phyloP scores from a whole-genome alignment of 2,329 filamentous ascomycete species.

The Didymella glomerata region DNA sequence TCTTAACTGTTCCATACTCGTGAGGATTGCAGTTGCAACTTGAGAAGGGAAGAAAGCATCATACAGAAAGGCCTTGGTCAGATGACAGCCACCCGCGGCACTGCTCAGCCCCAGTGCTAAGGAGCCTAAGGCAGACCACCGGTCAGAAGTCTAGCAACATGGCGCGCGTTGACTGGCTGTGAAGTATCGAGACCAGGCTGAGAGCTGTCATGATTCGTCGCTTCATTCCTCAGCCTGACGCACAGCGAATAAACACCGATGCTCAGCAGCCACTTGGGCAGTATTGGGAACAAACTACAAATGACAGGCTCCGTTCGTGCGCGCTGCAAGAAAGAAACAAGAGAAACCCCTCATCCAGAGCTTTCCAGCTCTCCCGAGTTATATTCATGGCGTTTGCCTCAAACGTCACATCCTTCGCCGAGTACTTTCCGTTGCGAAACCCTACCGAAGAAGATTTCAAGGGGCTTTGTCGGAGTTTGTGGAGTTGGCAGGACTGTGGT shows the following conservation, averaged over 20 bases:
- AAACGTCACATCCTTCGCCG: background rate
- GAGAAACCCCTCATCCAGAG: too few species aligned
- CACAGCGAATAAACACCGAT: background rate
- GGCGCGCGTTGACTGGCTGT: background rate
- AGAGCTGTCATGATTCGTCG: background rate
- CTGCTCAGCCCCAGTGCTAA: too few species aligned
- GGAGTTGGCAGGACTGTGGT: background rate
- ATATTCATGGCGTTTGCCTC: too few species aligned
- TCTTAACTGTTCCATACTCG: too few species aligned
- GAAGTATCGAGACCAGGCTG: background rate
- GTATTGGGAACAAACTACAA: too few species aligned
- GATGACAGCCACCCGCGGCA: too few species aligned
- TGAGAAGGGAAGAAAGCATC: too few species aligned
- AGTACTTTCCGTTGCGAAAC: background rate
- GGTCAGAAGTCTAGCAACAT: background rate
- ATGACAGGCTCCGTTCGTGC: too few species aligned
- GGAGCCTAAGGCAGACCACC: background rate
- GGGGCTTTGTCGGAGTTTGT: background rate
- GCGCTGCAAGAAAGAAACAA: too few species aligned
- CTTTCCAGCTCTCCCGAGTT: too few species aligned
- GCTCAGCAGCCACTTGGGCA: background rate
- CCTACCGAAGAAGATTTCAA: background rate
- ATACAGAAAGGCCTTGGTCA: too few species aligned
- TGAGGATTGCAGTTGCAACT: too few species aligned
- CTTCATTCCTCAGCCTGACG: background rate